These are phyloP conservation scores for Diospyros lotus DNA, from an alignment of 148 eudicot genomes.

Conservation along the genomic window DNA sequence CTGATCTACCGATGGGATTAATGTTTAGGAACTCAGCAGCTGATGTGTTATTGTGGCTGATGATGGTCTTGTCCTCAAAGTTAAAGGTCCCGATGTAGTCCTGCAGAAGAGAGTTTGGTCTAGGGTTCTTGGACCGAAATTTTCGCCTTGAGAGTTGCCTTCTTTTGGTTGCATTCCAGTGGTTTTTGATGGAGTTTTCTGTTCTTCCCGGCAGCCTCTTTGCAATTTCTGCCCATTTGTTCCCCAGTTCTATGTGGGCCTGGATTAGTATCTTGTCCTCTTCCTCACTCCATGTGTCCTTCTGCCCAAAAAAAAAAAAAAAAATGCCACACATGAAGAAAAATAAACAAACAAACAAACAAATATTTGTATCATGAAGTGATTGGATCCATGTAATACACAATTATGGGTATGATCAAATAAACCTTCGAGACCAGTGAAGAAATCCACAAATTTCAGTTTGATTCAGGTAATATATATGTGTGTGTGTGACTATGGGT, in stretches of 20 bases:
- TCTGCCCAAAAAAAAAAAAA: slow-evolving; percentile 31
- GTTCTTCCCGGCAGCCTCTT: slow-evolving; percentile 71
- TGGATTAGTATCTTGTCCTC: slow-evolving; percentile 66
- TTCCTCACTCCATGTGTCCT: slow-evolving; percentile 85
- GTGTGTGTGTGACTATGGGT: no score
- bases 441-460: no score
- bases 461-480: no score
- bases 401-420: no score
- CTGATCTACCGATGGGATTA: not conserved
- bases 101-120: slow-evolving; percentile 54
- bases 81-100: slow-evolving; percentile 67
- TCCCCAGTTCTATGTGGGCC: slow-evolving; percentile 63
- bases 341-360: no score
- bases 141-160: slow-evolving; percentile 62
- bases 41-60: no score
- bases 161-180: slow-evolving; percentile 90
- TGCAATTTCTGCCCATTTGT: slow-evolving; percentile 93
- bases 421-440: no score
- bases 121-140: slow-evolving; percentile 54
- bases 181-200: slow-evolving; percentile 85
- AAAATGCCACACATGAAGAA: no score
- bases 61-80: slow-evolving; percentile 25
- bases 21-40: not conserved
- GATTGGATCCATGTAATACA: no score
- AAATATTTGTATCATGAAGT: no score